Percentiles rank a stretch among this genome's conserved stretches.
Conservation (phyloP, 2,329 filamentous ascomycete species). For the Microdochium nivale region DNA sequence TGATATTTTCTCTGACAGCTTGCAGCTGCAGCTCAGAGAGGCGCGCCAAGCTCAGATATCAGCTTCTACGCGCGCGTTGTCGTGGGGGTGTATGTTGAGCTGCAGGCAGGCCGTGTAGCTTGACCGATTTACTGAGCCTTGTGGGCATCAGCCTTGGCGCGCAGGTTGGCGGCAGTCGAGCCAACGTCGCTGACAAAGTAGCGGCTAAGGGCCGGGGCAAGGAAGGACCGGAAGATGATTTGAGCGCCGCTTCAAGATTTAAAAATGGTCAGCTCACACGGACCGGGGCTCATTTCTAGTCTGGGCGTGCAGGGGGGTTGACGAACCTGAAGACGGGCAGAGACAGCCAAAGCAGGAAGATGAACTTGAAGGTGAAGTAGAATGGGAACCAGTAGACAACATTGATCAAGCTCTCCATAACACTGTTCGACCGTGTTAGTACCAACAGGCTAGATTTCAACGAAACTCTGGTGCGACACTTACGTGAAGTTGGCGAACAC, state of each 20-base stretch:
- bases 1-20: not conserved
- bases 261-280: conserved; percentile 5
- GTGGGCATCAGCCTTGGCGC: conserved; percentile 76
- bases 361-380: conserved; percentile 99
- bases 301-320: conserved; percentile 2
- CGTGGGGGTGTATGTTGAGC: not conserved
- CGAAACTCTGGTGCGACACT: conserved; percentile 14
- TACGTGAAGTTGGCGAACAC: conserved; percentile 73
- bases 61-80: not conserved
- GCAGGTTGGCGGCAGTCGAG: conserved; percentile 78
- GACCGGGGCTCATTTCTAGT: not conserved
- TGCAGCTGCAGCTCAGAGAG: not conserved
- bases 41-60: not conserved
- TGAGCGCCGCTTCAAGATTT: conserved; percentile 68
- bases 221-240: conserved; percentile 91
- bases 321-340: conserved; percentile 88
- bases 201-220: conserved; percentile 83
- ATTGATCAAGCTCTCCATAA: conserved; percentile 73
- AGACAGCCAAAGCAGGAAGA: conserved; percentile 94
- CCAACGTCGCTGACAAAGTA: conserved; percentile 69
- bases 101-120: not conserved
- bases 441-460: conserved; percentile 1
- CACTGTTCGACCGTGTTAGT: conserved; percentile 29
- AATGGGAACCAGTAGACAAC: conserved; percentile 95
- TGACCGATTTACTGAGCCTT: conserved; percentile 50